Base-by-base conservation (phyloP, 257 asterid species). In the Solanum okadae region DNA sequence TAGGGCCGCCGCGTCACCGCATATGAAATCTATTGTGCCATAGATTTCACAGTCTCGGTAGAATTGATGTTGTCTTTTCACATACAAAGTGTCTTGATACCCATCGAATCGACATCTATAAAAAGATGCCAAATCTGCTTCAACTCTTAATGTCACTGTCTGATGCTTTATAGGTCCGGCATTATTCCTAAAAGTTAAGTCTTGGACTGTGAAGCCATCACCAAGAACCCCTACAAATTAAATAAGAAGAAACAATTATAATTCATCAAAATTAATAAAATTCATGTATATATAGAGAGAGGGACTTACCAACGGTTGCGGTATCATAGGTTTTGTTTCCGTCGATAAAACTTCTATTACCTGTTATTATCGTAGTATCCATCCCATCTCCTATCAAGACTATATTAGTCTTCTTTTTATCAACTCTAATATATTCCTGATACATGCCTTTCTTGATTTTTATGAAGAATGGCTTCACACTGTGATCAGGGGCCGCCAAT, bases 71-170 rank as follows among this genome's bases (percentile, higher is more conserved):
- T 68, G 15, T 0, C 2, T 3, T 1, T 15, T 9, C 0, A 42
- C 38, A 8, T 61, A 77, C 1, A 88, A 8, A 5, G 89, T 90
- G 37, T 90, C 89, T 67, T 90, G 88, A 31, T 71, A 83, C 7
- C 89, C 92, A 0, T 42, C 81, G 5, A 90, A 88, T 3, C 33
- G 37, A 38, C 92, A 90, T 20, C 15, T 27, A 14, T 68, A 88
- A 7, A 90, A 88, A 0, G 84, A 73, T 1, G 8, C 16, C 3
- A 27, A 9, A 27, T 86, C 27, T 2, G 90, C 84, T 22, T 76
- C 8, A 4, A 34, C 52, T 23, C 7, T 44, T 13, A 88, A 6
- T 1, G 92, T 87, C 40, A 83, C 81, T 0, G 89, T 86, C n/a
- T 72, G 89, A 2, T 4, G 12, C 34, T 20, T 49, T 8, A 1